Base-by-base conservation (phyloP, 2,329 filamentous ascomycete species). In the Ascochyta viciae-villosae region DNA sequence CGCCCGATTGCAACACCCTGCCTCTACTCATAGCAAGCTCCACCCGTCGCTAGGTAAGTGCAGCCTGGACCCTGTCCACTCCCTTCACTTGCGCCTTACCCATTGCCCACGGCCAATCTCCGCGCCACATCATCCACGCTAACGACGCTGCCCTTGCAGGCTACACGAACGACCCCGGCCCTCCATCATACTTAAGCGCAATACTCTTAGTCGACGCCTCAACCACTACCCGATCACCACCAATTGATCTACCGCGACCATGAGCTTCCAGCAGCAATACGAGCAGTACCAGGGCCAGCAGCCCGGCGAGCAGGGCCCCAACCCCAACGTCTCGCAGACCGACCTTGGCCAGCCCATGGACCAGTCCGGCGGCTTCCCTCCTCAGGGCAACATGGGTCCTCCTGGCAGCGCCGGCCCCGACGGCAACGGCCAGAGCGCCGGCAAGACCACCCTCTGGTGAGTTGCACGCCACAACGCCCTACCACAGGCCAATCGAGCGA, bases 181-280 rank as follows among this genome's bases (percentile, higher is more conserved):
- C 62, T 64, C 49, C 46, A 63, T 65, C 61, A 73, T 71, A 71
- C 57, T 70, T 72, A 73, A 64, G 55, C 65, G 43, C 62, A 48
- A 63, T 66, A 70, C 62, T 58, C 49, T 60, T 63, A 63, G 58
- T 60, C 58, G 48, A 52, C 51, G 45, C 34, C 44, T 49, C 56
- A 51, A 50, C 49, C 48, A 53, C 41, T 44, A 54, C 45, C 44
- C 59, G 50, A 62, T 59, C 60, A 54, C 22, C 60, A 65, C 54
- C 62, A 50, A 52, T 50, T 63, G 54, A 63, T 64, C 61, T 47
- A 50, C 35, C 45, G 53, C 57, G 74, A 83, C 64, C 55, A 89
- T 89, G 87, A 87, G 85, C 74, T 89, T 87, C 80, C 83, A 85
- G 60, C 83, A 85, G 61, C 85, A 85, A 75, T 87, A 85, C 76